Percentiles rank a stretch among this genome's conserved stretches.
Evolutionary conservation across 306 rosid genomes (phyloP).

Genomic region (Leucaena leucocephala): DNA sequence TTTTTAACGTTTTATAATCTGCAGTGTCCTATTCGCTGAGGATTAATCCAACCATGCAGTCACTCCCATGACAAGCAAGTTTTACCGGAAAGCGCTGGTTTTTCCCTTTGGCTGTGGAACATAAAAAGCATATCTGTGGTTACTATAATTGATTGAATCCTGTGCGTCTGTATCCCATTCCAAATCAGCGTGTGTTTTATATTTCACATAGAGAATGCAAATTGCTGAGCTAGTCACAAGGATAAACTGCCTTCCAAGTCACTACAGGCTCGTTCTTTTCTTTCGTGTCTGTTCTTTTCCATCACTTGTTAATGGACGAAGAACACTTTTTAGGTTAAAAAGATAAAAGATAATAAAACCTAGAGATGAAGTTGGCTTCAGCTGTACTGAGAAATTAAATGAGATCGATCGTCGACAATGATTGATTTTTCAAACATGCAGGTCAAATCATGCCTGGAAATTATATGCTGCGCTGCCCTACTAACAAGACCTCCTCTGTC

Average conservation of each 20-base stretch:
- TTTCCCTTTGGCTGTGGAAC: not conserved
- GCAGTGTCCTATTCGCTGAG: not conserved
- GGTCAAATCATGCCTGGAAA: conserved; percentile 26
- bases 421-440: conserved; percentile 32
- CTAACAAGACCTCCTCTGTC: conserved; percentile 21
- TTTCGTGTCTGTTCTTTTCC: too few species aligned
- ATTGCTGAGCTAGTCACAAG: not conserved
- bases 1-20: not conserved
- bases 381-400: conserved; percentile 9
- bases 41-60: not conserved
- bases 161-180: not conserved
- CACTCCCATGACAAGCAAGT: conserved; percentile 13
- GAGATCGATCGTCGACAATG: not conserved
- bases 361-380: conserved; percentile 31
- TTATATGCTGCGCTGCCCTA: conserved; percentile 6
- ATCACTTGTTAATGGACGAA: not conserved
- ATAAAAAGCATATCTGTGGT: not conserved
- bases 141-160: not conserved
- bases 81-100: not conserved
- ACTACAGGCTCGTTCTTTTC: not conserved
- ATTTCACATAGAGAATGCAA: not conserved
- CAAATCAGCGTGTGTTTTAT: not conserved
- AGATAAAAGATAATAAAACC: conserved; percentile 28
- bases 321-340: not conserved
- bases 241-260: not conserved